Evolutionary conservation across 75 land plant genomes (phyloP), one percentile per base, ranked within the genome.

Genomic region (Selaginella moellendorffii): DNA sequence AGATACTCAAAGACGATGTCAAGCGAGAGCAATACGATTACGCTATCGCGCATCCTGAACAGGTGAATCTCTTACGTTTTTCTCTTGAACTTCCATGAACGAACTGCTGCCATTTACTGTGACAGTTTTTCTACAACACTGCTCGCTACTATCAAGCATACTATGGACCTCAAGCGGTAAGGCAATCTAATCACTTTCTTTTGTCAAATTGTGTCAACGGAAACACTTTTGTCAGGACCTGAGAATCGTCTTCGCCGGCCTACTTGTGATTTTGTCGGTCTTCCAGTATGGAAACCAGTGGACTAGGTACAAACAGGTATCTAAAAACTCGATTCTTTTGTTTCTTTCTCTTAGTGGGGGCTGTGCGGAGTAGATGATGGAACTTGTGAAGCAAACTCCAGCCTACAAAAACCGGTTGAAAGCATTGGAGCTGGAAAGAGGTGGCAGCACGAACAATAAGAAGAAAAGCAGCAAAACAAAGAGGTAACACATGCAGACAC

Each of bases 21-120:
- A 89, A 84, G 2, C 53, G 96, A n/a, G 87, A 85, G 73, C 90
- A 93, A 66, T 93, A 93, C 77, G 98, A 93, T 72, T 93, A 93
- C 75, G 98, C 98, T 66, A 75, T 93, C 67, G 90, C 90, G 26
- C 98, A 93, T 75, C 96, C 98, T 1, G 98, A 93, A 53, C 87
- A 93, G 98, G 98, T 93, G 64, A n/a, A 36, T n/a, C 5, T 36
- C 46, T 5, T 36, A 36, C 14, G 14, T 5, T 36, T 36, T 5
- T 36, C n/a, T 36, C 14, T 36, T 5, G 46, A 36, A 14, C 46
- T 36, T 5, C 46, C 46, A 36, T 36, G 10, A n/a, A 5, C 46
- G 14, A 5, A 14, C 14, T 36, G 46, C 46, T 36, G 5, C 14
- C 14, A 36, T 36, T 5, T 56, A 8, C 9, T 56, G n/a, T 19